Conservation (phyloP, 306 rosid species). For the Oemleria cerasiformis region DNA sequence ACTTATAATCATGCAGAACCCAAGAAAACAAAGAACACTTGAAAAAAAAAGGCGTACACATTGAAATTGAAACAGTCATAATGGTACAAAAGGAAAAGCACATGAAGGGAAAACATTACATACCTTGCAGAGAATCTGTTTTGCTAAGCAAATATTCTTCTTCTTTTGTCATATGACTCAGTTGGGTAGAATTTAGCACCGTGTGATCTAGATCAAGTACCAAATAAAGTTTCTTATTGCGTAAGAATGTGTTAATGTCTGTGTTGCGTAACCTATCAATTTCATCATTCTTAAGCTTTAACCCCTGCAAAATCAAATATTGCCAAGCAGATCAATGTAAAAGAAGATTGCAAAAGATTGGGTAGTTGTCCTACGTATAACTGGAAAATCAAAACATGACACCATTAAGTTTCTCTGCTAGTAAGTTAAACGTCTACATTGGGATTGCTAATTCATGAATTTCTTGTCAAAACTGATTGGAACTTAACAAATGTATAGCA, state of each 20-base stretch:
- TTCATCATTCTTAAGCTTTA: slow-evolving; percentile 75
- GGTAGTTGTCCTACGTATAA: not conserved
- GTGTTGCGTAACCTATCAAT: slow-evolving; percentile 57
- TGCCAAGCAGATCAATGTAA: not conserved
- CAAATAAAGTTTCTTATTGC: slow-evolving; percentile 60
- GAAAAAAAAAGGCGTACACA: not conserved
- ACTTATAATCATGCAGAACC: not conserved
- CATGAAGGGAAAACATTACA: slow-evolving; percentile 7
- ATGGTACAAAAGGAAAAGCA: slow-evolving; percentile 14
- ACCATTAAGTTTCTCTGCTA: too few relatives aligned
- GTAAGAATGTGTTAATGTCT: slow-evolving; percentile 60
- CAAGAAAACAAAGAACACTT: not conserved
- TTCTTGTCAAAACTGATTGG: not conserved
- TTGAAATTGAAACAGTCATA: not conserved
- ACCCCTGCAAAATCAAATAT: slow-evolving; percentile 47
- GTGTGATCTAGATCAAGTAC: slow-evolving; percentile 96
- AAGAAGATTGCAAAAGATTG: not conserved
- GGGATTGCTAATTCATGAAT: not conserved
- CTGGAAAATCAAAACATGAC: not conserved
- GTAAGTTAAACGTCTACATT: not conserved
- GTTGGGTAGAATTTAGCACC: slow-evolving; percentile 64
- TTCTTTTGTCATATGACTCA: slow-evolving; percentile 48
- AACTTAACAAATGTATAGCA: not conserved
- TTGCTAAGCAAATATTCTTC: slow-evolving; percentile 59
- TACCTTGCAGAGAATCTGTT: slow-evolving; percentile 66